Percentiles rank a stretch among this genome's conserved stretches.
phyloP scores from a whole-genome alignment of 208 protist genomes.

The Acanthamoeba culbertsoni region DNA sequence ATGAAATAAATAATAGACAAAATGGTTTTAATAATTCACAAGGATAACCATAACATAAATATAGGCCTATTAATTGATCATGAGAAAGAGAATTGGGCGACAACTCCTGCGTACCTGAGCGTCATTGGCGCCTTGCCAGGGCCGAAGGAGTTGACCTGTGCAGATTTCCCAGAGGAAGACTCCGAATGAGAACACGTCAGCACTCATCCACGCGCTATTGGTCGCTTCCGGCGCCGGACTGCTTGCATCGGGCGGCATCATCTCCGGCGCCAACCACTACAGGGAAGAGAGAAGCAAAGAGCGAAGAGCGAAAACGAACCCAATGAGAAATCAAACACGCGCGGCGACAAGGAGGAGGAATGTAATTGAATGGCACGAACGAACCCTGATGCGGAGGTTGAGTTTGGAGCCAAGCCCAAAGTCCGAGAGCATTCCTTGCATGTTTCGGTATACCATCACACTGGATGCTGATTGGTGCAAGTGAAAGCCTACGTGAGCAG shows the following conservation, averaged over 20 bases:
- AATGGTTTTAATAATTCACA: no score
- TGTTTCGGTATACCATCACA: not conserved
- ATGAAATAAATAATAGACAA: no score
- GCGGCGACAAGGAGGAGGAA: not conserved
- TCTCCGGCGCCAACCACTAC: slow-evolving; percentile 5
- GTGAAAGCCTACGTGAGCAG: no score
- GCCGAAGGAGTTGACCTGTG: not conserved
- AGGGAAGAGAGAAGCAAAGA: not conserved
- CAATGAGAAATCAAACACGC: not conserved
- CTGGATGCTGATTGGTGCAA: not conserved
- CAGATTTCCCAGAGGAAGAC: slow-evolving; percentile 46
- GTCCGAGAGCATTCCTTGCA: not conserved
- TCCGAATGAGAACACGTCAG: not conserved
- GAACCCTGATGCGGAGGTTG: not conserved
- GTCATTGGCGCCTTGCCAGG: not conserved
- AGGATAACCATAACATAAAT: no score
- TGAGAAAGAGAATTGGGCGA: not conserved
- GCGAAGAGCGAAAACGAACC: no score
- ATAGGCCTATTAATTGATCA: no score
- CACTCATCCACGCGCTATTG: not conserved
- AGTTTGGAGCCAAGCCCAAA: not conserved
- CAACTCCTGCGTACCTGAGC: not conserved
- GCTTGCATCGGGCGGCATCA: not conserved
- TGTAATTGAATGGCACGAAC: not conserved
- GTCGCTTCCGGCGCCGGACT: not conserved